A percentile compares a stretch with the other conserved stretches of the same genome.
Conservation (phyloP, 768 basidiomycete species). For the Neoboletus subvelutipes region DNA sequence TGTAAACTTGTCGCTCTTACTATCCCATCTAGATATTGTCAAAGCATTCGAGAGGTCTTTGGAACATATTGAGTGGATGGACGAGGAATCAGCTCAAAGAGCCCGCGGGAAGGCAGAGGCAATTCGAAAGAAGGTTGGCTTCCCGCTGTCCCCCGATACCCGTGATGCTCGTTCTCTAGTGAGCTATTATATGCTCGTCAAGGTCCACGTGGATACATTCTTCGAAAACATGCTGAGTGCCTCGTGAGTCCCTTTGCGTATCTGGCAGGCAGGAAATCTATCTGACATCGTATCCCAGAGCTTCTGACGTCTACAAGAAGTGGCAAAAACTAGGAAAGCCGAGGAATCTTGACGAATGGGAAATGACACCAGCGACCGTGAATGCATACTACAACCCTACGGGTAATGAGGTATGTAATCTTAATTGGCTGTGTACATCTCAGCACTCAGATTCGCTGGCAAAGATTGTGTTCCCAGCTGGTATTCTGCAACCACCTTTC, state of each 20-base stretch:
- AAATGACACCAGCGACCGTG: constrained; percentile 84
- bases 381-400: constrained; percentile 90
- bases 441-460: not conserved
- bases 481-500: constrained; percentile 91
- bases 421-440: not conserved
- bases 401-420: constrained; percentile 68
- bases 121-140: constrained; percentile 84
- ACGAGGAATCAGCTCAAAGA: constrained; percentile 71
- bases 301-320: constrained; percentile 58
- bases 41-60: constrained; percentile 80
- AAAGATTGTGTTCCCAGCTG: constrained; percentile 94
- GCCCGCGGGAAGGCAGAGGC: constrained; percentile 76
- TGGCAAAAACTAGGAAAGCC: constrained; percentile 75
- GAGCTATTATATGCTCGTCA: constrained; percentile 70
- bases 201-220: constrained; percentile 66
- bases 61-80: constrained; percentile 85
- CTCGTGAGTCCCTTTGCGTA: constrained; percentile 35
- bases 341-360: constrained; percentile 75
- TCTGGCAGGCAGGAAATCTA: not conserved
- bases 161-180: constrained; percentile 64
- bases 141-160: constrained; percentile 85
- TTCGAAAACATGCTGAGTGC: constrained; percentile 81
- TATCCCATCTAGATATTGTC: constrained; percentile 60
- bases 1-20: constrained; percentile 1
- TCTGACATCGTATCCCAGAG: constrained; percentile 36